These are phyloP conservation scores for Arachnomyces sp. DNA, from an alignment of 2,329 filamentous ascomycete genomes.

Conservation along the genomic window DNA sequence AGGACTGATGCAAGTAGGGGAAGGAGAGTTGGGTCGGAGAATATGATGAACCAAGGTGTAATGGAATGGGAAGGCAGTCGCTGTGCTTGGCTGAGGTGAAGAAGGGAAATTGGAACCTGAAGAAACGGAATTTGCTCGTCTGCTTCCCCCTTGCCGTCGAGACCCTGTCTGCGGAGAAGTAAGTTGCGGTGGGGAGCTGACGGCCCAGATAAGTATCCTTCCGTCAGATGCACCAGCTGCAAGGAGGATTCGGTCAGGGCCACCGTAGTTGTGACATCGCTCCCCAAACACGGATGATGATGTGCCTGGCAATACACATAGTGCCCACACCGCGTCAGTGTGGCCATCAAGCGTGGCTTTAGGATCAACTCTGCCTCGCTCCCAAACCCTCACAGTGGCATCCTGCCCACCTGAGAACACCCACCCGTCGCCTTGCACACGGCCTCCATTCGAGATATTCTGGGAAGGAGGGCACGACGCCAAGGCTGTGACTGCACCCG, in stretches of 20 bases:
- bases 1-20: conserved; percentile 86
- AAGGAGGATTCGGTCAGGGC: conserved; percentile 77
- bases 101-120: conserved; percentile 87
- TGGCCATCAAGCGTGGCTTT: conserved; percentile 92
- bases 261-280: conserved; percentile 63
- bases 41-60: conserved; percentile 86
- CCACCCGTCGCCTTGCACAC: conserved; percentile 89
- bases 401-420: conserved; percentile 97
- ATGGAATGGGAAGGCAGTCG: conserved; percentile 77
- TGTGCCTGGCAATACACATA: conserved; percentile 83
- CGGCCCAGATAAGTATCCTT: conserved; percentile 85
- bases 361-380: conserved; percentile 84
- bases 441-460: conserved; percentile 80
- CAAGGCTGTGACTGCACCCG: conserved; percentile 79
- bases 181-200: conserved; percentile 80
- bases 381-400: conserved; percentile 88
- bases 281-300: conserved; percentile 70
- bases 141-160: conserved; percentile 62
- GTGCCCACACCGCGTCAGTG: conserved; percentile 89
- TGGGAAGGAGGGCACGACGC: conserved; percentile 80
- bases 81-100: conserved; percentile 79
- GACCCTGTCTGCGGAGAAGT: conserved; percentile 69
- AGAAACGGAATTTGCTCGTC: conserved; percentile 85
- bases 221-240: conserved; percentile 88
- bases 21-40: conserved; percentile 57